phyloP scores from a whole-genome alignment of 257 asterid species.

The Penstemon barbatus region DNA sequence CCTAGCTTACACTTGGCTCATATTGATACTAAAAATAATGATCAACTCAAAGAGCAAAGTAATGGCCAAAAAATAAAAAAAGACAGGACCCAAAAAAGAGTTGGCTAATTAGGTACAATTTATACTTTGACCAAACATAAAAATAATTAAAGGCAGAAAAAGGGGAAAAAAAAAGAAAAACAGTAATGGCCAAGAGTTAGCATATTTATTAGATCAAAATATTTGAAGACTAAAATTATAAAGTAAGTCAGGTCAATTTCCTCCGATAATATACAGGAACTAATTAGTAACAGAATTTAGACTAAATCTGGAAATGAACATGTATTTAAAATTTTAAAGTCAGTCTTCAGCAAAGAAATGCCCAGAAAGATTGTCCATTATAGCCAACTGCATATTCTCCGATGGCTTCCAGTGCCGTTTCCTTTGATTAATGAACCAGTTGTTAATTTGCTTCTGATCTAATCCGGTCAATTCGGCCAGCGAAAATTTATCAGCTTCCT shows the following conservation, averaged over 20 bases:
- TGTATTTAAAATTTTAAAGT: background rate
- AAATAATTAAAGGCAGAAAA: too few species aligned
- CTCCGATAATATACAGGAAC: background rate
- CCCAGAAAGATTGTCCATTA: conserved; percentile 72
- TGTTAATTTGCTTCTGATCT: conserved; percentile 91
- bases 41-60: too few species aligned
- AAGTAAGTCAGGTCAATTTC: conserved; percentile 8
- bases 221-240: conserved; percentile 13
- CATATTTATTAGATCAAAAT: conserved; percentile 4
- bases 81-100: too few species aligned
- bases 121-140: too few species aligned
- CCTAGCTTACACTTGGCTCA: too few species aligned
- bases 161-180: too few species aligned
- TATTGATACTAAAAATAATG: too few species aligned
- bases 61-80: too few species aligned
- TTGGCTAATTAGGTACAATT: too few species aligned
- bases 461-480: conserved; percentile 82
- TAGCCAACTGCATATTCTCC: conserved; percentile 86
- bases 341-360: conserved; percentile 58
- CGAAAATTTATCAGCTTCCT: conserved; percentile 78
- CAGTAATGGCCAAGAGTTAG: background rate
- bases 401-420: conserved; percentile 96
- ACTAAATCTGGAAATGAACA: background rate
- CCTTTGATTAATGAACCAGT: conserved; percentile 96
- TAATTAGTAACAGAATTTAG: background rate